phyloP scores from a whole-genome alignment of 306 rosid genomes.

The Gastrolobium villosum region DNA sequence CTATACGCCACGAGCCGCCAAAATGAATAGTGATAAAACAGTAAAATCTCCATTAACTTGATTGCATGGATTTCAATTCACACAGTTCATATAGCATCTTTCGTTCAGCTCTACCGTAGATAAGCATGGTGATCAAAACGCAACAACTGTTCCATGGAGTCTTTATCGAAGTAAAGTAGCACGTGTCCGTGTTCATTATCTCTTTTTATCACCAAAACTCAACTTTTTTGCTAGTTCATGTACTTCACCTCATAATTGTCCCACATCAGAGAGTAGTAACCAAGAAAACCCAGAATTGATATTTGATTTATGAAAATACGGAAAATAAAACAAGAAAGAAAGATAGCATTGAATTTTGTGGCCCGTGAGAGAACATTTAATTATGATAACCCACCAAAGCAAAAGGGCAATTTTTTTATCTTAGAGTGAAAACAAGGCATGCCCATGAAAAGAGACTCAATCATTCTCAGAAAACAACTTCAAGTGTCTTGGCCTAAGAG shows the following conservation, averaged over 20 bases:
- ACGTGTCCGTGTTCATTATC: slow-evolving; percentile 38
- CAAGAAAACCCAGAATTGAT: background rate
- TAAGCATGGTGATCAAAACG: slow-evolving; percentile 26
- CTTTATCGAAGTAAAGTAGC: background rate
- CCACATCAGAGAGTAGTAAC: background rate
- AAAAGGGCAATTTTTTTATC: background rate
- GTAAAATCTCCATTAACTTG: background rate
- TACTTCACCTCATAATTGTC: background rate
- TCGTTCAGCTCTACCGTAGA: slow-evolving; percentile 21
- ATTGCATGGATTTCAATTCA: background rate
- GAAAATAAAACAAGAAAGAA: too few species aligned
- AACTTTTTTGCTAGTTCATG: background rate
- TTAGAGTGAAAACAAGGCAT: slow-evolving; percentile 35
- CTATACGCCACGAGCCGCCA: slow-evolving; percentile 16
- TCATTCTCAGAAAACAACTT: background rate
- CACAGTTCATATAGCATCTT: slow-evolving; percentile 26
- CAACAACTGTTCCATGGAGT: background rate
- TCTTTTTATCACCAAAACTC: background rate
- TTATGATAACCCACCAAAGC: background rate
- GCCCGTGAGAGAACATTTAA: background rate
- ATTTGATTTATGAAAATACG: background rate
- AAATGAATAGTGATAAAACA: background rate
- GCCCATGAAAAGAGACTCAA: background rate
- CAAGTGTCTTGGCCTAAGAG: background rate
- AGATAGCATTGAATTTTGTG: background rate